phyloP scores from a whole-genome alignment of 106 monocot species.

The Narthecium ossifragum region DNA sequence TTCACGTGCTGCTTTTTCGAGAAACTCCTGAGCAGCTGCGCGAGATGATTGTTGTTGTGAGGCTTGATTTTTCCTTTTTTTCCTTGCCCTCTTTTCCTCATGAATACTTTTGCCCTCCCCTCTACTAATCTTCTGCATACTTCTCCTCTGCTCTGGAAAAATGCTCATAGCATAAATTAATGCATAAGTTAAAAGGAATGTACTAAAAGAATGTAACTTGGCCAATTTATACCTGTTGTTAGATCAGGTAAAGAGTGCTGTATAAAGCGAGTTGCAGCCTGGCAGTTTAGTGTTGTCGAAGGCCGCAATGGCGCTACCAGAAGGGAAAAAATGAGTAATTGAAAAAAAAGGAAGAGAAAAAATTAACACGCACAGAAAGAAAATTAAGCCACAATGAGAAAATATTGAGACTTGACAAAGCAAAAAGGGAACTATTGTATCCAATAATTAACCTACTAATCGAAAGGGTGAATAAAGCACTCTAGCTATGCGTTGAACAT shows the following conservation, averaged over 20 bases:
- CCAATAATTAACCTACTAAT: not conserved
- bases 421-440: not conserved
- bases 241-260: conserved; percentile 78
- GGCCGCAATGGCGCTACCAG: conserved; percentile 67
- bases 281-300: conserved; percentile 55
- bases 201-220: not conserved
- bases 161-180: not conserved
- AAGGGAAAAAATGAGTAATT: not conserved
- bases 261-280: conserved; percentile 83
- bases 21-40: conserved; percentile 75
- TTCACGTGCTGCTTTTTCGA: conserved; percentile 82
- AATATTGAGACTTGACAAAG: not conserved
- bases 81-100: conserved; percentile 26
- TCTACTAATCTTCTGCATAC: conserved; percentile 58
- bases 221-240: conserved; percentile 58
- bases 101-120: conserved; percentile 10
- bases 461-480: not conserved
- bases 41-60: conserved; percentile 40
- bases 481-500: not conserved
- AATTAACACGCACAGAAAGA: not conserved
- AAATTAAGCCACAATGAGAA: not conserved
- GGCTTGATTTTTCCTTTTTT: conserved; percentile 55
- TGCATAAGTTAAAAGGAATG: not conserved
- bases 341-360: not conserved
- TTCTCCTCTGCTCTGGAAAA: conserved; percentile 62